Conservation (phyloP, 768 basidiomycete species). For the Exsudoporus frostii region DNA sequence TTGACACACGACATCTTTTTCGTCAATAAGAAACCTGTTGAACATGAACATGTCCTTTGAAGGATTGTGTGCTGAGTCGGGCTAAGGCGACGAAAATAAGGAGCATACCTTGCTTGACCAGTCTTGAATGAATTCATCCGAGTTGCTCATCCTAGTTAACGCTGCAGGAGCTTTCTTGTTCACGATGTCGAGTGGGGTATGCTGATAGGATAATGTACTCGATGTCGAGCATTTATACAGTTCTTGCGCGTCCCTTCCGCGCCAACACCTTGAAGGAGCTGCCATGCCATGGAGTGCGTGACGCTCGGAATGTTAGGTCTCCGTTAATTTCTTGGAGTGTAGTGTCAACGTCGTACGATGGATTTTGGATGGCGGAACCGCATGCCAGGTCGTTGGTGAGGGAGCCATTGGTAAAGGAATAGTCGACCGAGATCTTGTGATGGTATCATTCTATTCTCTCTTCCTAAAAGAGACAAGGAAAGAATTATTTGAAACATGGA, state of each 20-base stretch:
- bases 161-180: background rate
- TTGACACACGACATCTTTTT: background rate
- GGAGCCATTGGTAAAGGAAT: background rate
- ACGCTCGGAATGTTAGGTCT: background rate
- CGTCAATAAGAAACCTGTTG: background rate
- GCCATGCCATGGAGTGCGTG: background rate
- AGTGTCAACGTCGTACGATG: background rate
- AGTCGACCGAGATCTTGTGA: background rate
- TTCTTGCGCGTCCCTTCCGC: background rate
- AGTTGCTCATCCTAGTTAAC: background rate
- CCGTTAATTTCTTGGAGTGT: background rate
- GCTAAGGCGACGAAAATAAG: background rate
- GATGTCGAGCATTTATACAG: slow-evolving; percentile 4
- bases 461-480: background rate
- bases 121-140: background rate
- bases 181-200: background rate
- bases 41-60: slow-evolving; percentile 5
- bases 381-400: background rate
- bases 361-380: slow-evolving; percentile 1
- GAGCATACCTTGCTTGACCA: background rate
- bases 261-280: background rate
- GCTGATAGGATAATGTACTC: background rate
- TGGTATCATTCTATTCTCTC: background rate
- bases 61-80: background rate
- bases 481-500: background rate